These are phyloP conservation scores for Spirogloea muscicola DNA, from an alignment of 139 green algal species.

Conservation along the genomic window DNA sequence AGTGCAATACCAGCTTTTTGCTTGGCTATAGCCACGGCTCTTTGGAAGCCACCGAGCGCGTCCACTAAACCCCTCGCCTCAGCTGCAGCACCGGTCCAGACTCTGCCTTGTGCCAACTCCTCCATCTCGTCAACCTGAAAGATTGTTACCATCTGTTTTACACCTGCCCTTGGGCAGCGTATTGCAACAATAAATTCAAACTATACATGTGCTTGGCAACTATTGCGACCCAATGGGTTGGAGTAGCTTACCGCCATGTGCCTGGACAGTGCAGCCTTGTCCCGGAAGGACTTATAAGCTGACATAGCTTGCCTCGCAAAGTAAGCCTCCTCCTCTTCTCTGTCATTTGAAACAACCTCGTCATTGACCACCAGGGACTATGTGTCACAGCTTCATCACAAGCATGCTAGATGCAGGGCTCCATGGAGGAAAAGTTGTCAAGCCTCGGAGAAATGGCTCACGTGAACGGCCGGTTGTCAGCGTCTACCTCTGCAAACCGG, in stretches of 20 bases:
- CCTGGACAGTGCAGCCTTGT: conserved; percentile 69
- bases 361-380: neutral
- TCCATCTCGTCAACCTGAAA: conserved; percentile 58
- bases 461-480: conserved; percentile 73
- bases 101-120: conserved; percentile 71
- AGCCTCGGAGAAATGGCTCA: neutral
- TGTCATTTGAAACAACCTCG: neutral
- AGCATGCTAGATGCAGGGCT: neutral
- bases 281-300: conserved; percentile 80
- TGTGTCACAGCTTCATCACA: neutral
- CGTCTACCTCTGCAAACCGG: conserved; percentile 70
- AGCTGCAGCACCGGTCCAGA: conserved; percentile 78
- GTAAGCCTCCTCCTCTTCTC: conserved; percentile 67
- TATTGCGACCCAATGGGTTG: neutral
- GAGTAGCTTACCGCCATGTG: conserved; percentile 50
- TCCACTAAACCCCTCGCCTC: conserved; percentile 75
- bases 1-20: conserved; percentile 54
- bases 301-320: conserved; percentile 70
- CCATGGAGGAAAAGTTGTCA: neutral
- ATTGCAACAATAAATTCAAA: neutral
- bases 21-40: conserved; percentile 72
- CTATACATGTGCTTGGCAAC: neutral
- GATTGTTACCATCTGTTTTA: neutral
- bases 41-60: conserved; percentile 69
- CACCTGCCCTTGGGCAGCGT: neutral